These are phyloP conservation scores for Gracilaria domingensis DNA, from an alignment of 23 red algal species.

Conservation along the genomic window DNA sequence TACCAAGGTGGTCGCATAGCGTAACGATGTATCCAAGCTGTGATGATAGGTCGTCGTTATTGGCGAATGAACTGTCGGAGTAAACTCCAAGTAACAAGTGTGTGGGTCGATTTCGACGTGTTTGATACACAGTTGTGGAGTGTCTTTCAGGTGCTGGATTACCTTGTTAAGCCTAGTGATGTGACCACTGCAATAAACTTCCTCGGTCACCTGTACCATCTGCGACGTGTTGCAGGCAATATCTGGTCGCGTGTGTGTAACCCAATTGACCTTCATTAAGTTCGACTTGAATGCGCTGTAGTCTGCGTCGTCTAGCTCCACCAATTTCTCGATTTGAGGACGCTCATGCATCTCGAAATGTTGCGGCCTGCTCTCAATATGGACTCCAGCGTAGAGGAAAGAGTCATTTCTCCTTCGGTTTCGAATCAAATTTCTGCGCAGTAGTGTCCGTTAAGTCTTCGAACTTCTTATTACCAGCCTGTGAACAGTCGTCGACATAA, in stretches of 20 bases:
- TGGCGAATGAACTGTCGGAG: slow-evolving; percentile 25
- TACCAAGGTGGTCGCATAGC: background rate
- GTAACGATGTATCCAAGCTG: slow-evolving; percentile 22
- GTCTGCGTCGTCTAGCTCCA: background rate
- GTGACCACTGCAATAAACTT: background rate
- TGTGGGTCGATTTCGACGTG: background rate
- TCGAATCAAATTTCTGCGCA: background rate
- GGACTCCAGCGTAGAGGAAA: background rate
- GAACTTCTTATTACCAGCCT: background rate
- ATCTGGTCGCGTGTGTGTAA: slow-evolving; percentile 1
- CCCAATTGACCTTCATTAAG: background rate
- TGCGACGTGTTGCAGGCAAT: background rate
- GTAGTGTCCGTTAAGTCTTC: background rate
- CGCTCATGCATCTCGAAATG: background rate
- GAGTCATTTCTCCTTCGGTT: background rate
- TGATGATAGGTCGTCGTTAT: background rate
- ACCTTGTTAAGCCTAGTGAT: background rate
- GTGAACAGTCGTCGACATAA: background rate
- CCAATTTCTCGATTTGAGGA: background rate
- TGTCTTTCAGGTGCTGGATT: background rate
- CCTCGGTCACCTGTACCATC: background rate
- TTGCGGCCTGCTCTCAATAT: background rate
- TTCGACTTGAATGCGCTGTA: background rate
- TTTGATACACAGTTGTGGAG: background rate
- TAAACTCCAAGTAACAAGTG: background rate